Conservation (phyloP, 495 filamentous ascomycete species). For the Astrothelium subdiscretum region DNA sequence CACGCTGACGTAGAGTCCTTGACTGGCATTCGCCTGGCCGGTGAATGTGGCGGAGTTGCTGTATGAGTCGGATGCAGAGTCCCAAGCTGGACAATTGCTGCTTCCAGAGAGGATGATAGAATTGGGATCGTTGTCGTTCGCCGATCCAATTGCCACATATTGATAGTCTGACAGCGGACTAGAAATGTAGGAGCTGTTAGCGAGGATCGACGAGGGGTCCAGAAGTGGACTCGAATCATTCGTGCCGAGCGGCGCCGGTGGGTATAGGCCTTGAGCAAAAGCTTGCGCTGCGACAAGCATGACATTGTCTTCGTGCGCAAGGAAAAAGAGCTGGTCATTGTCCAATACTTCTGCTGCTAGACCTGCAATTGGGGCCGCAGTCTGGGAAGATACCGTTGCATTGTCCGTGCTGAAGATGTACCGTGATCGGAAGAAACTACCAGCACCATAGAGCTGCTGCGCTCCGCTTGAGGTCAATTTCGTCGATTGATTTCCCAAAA, state of each 20-base stretch:
- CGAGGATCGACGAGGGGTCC: constrained; percentile 34
- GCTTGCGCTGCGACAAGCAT: constrained; percentile 52
- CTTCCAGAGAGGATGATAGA: constrained; percentile 48
- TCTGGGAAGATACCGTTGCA: constrained; percentile 19
- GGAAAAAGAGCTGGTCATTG: constrained; percentile 35
- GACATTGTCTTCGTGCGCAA: constrained; percentile 38
- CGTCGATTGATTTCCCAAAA: constrained; percentile 36
- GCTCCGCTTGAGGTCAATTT: constrained; percentile 58
- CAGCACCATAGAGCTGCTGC: constrained; percentile 50
- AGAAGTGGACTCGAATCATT: constrained; percentile 27
- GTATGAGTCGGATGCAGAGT: constrained; percentile 30
- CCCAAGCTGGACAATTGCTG: constrained; percentile 40
- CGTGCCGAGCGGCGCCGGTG: constrained; percentile 40
- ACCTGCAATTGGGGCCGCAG: constrained; percentile 28
- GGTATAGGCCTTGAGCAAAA: constrained; percentile 76
- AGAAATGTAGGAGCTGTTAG: constrained; percentile 46
- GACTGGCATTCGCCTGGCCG: constrained; percentile 27
- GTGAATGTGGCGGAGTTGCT: constrained; percentile 29
- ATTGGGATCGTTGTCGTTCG: constrained; percentile 38
- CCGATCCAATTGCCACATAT: constrained; percentile 50
- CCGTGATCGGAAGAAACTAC: constrained; percentile 27
- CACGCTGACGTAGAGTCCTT: constrained; percentile 41
- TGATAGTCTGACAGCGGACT: constrained; percentile 63
- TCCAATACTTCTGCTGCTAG: constrained; percentile 36
- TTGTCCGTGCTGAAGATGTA: constrained; percentile 11